Evolutionary conservation across 345 rosid genomes (phyloP).

Genomic region (Populus ilicifolia): DNA sequence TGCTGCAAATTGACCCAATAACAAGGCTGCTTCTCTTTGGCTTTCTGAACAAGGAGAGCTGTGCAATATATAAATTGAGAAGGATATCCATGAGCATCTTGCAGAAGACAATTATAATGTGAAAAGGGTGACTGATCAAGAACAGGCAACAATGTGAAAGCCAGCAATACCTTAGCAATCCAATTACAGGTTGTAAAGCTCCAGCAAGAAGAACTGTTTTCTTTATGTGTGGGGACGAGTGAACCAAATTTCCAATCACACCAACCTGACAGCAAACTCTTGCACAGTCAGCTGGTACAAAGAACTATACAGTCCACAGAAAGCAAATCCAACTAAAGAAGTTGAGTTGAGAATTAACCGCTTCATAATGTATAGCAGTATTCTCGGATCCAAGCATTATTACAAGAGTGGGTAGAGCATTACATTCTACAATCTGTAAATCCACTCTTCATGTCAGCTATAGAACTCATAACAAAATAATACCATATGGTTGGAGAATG

Average conservation of each 20-base stretch:
- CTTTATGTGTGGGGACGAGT: conserved; percentile 70
- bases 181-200: conserved; percentile 76
- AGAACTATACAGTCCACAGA: conserved; percentile 1
- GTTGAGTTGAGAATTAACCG: conserved; percentile 40
- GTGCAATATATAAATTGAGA: conserved; percentile 10
- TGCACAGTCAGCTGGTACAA: conserved; percentile 17
- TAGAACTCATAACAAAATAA: neutral
- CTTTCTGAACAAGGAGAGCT: conserved; percentile 69
- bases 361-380: conserved; percentile 60
- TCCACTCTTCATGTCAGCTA: conserved; percentile 11
- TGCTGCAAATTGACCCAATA: conserved; percentile 79
- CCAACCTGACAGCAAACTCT: conserved; percentile 47
- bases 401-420: conserved; percentile 62
- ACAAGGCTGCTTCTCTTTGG: conserved; percentile 73
- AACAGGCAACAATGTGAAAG: neutral
- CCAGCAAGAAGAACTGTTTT: conserved; percentile 68
- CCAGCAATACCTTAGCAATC: conserved; percentile 53
- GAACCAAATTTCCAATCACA: conserved; percentile 70
- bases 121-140: neutral
- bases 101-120: neutral
- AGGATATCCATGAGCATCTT: neutral
- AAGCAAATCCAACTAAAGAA: neutral
- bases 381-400: conserved; percentile 66
- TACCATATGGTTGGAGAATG: neutral
- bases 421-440: conserved; percentile 63